Percentiles rank a stretch among this genome's conserved stretches.
Evolutionary conservation across 2,329 filamentous ascomycete species (phyloP).

Genomic region (Monilinia vaccinii-corymbosi): DNA sequence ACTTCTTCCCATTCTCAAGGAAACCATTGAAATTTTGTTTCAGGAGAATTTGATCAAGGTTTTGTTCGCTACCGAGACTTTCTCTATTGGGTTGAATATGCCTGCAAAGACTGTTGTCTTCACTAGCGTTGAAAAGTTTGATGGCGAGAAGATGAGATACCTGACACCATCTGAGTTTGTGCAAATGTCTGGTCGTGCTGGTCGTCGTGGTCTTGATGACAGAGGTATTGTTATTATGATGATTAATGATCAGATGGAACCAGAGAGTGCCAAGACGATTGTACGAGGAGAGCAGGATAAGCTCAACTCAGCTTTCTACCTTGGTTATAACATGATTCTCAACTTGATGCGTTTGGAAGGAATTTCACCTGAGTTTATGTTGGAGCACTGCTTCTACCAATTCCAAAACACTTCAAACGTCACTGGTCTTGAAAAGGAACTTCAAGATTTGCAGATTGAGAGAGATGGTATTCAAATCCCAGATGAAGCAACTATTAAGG

Average conservation of each 20-base stretch:
- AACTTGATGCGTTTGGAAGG: constrained; percentile 96
- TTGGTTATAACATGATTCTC: constrained; percentile 98
- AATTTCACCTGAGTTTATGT: constrained; percentile 97
- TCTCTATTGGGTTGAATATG: constrained; percentile 98
- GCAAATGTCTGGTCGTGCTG: constrained; percentile 96
- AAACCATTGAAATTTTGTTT: constrained; percentile 98
- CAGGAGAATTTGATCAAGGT: constrained; percentile 98
- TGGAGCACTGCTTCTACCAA: constrained; percentile 97
- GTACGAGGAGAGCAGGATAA: constrained; percentile 95
- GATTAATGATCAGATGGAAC: constrained; percentile 95
- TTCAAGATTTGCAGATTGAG: constrained; percentile 69
- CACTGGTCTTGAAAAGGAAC: constrained; percentile 70
- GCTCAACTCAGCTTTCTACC: constrained; percentile 93
- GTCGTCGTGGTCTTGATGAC: constrained; percentile 92
- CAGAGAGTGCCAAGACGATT: constrained; percentile 85
- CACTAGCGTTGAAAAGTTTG: constrained; percentile 90
- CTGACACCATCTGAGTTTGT: constrained; percentile 94
- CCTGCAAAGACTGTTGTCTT: constrained; percentile 99
- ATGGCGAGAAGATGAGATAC: constrained; percentile 71
- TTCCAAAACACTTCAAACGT: constrained; percentile 94
- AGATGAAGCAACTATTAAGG: constrained; percentile 81
- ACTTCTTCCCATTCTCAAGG: constrained; percentile 88
- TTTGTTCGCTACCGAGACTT: constrained; percentile 94
- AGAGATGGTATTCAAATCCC: constrained; percentile 65
- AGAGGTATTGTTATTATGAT: constrained; percentile 99